A percentile compares a stretch with the other conserved stretches of the same genome.
Evolutionary conservation across 2,329 filamentous ascomycete genomes (phyloP).

Genomic region (Aspergillus fumigatiaffinis): DNA sequence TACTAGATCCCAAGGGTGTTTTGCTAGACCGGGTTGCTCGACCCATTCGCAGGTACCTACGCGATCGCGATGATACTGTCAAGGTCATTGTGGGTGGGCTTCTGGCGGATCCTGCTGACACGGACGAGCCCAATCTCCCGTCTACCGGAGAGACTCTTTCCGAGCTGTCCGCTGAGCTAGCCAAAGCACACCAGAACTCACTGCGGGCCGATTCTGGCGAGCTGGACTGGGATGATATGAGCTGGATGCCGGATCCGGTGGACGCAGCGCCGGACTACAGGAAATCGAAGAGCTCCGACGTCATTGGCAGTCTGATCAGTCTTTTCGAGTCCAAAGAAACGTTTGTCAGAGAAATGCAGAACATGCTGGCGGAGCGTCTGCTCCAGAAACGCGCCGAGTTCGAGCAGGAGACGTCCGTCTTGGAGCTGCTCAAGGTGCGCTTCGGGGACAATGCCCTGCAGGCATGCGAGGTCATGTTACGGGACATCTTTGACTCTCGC

Average conservation of each 20-base stretch:
- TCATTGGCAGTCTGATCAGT: constrained; percentile 84
- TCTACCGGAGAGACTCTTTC: constrained; percentile 41
- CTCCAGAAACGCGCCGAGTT: constrained; percentile 63
- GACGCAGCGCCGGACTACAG: constrained; percentile 92
- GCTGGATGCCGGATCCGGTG: constrained; percentile 87
- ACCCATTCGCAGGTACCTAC: constrained; percentile 60
- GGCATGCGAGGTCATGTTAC: constrained; percentile 95
- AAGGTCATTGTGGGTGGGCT: constrained; percentile 63
- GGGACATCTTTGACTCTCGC: constrained; percentile 80
- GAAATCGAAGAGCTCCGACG: constrained; percentile 81
- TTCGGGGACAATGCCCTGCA: constrained; percentile 84
- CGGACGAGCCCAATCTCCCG: constrained; percentile 25
- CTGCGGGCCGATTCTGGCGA: constrained; percentile 55
- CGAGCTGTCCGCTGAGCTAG: constrained; percentile 54
- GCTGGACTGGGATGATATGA: constrained; percentile 86
- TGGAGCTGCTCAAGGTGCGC: constrained; percentile 81
- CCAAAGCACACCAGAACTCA: constrained; percentile 39
- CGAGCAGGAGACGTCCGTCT: constrained; percentile 74
- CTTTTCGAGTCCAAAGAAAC: constrained; percentile 84
- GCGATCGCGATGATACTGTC: constrained; percentile 62
- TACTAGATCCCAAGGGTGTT: constrained; percentile 62
- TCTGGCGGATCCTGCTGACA: constrained; percentile 50
- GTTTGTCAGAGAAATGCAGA: constrained; percentile 92
- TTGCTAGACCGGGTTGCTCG: constrained; percentile 64
- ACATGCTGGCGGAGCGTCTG: constrained; percentile 79